Evolutionary conservation across 139 green algal species (phyloP).

Genomic region (Chara braunii): DNA sequence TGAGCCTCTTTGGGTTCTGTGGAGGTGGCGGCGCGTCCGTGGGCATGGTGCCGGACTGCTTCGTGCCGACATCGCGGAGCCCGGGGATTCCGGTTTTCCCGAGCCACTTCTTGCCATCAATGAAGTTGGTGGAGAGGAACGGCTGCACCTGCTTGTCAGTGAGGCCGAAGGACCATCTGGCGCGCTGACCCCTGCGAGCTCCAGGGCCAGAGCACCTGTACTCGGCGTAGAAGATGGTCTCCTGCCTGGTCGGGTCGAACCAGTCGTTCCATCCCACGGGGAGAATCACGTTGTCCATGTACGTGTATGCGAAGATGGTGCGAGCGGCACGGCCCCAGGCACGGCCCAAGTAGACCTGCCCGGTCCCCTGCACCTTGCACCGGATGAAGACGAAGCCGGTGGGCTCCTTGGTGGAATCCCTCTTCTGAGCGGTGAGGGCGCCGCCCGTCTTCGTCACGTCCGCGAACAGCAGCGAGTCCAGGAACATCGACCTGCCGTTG

Average conservation of each 20-base stretch:
- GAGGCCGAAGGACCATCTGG: conserved; percentile 3
- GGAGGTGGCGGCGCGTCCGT: too few relatives aligned
- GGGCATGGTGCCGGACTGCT: too few relatives aligned
- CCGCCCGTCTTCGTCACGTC: too few relatives aligned
- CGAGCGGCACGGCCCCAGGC: conserved; percentile 6
- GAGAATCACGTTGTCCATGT: conserved; percentile 16
- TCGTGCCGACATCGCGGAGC: too few relatives aligned
- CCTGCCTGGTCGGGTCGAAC: not conserved
- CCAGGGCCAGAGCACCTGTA: conserved; percentile 15
- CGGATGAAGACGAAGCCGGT: not conserved
- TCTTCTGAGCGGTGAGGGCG: too few relatives aligned
- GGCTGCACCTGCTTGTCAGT: not conserved
- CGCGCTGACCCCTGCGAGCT: conserved; percentile 10
- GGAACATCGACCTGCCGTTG: too few relatives aligned
- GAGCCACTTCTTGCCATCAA: too few relatives aligned
- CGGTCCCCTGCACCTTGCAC: not conserved
- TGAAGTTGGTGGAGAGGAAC: too few relatives aligned
- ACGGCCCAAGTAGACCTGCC: conserved; percentile 11
- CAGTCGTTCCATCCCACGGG: conserved; percentile 4
- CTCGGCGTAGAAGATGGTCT: conserved; percentile 19
- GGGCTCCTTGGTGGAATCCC: too few relatives aligned
- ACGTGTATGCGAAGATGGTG: conserved; percentile 19
- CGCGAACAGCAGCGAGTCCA: too few relatives aligned
- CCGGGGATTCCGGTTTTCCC: too few relatives aligned
- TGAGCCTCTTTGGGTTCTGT: too few relatives aligned